phyloP scores from a whole-genome alignment of 441 rosid species.

The Eugenia klotzschiana region DNA sequence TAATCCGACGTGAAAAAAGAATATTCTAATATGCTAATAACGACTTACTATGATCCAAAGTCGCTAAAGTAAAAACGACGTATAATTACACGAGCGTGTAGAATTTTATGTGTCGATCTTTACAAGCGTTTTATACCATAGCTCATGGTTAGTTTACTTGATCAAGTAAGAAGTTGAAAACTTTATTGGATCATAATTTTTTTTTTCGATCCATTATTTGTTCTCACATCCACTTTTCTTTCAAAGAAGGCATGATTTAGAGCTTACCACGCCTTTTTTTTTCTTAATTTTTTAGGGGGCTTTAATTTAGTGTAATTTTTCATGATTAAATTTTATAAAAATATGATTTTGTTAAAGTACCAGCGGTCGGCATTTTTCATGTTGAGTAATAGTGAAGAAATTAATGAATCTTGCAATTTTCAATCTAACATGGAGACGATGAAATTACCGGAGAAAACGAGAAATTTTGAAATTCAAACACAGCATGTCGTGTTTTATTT shows the following conservation, averaged over 20 bases:
- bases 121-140: rapidly evolving
- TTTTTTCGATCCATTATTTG: neutral
- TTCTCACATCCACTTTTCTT: neutral
- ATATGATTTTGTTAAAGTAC: neutral
- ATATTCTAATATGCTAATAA: neutral
- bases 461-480: neutral
- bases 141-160: neutral
- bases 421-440: neutral
- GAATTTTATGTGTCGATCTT: rapidly evolving
- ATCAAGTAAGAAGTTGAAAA: neutral
- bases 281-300: neutral
- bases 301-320: neutral
- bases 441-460: neutral
- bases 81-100: neutral
- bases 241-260: neutral
- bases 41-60: neutral
- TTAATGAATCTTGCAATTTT: neutral
- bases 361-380: neutral
- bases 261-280: neutral
- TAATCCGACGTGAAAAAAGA: neutral
- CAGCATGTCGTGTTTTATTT: neutral
- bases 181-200: neutral
- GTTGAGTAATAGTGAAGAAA: neutral
- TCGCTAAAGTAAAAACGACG: rapidly evolving
- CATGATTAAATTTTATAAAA: neutral